Conservation (phyloP, 345 rosid genomes). For the Moricandia moricandioides region DNA sequence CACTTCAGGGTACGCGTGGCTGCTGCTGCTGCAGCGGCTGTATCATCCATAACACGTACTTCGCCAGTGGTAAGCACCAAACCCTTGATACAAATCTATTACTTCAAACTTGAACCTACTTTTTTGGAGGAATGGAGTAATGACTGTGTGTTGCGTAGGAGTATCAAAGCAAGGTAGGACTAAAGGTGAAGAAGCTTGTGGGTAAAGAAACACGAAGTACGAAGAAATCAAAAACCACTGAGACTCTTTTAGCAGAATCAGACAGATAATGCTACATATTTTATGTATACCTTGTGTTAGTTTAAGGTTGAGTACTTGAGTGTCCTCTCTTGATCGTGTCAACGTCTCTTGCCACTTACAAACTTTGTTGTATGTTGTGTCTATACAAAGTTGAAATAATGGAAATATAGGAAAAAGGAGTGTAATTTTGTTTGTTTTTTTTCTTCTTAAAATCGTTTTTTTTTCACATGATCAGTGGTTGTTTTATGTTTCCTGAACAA, state of each 20-base stretch:
- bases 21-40: slow-evolving; percentile 63
- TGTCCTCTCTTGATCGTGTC: slow-evolving; percentile 3
- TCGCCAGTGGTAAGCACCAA: slow-evolving; percentile 40
- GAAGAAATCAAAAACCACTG: slow-evolving; percentile 16
- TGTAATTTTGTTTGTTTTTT: neutral
- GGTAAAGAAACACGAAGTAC: slow-evolving; percentile 24
- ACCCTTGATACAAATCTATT: neutral
- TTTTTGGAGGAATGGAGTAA: neutral
- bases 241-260: slow-evolving; percentile 32
- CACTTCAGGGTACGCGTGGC: slow-evolving; percentile 60
- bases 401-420: neutral
- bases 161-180: slow-evolving; percentile 39
- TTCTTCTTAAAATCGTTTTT: too few relatives aligned
- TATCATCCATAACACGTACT: slow-evolving; percentile 47
- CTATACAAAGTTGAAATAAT: slow-evolving; percentile 1
- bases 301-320: neutral
- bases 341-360: slow-evolving; percentile 1
- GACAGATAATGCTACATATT: slow-evolving; percentile 11
- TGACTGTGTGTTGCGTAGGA: slow-evolving; percentile 28
- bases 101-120: neutral
- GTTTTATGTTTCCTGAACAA: neutral
- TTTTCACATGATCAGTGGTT: neutral
- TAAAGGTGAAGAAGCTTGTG: slow-evolving; percentile 30
- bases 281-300: neutral
- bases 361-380: slow-evolving; percentile 22